phyloP scores from a whole-genome alignment of 2,329 filamentous ascomycete species.

The Trichoderma polysporum region DNA sequence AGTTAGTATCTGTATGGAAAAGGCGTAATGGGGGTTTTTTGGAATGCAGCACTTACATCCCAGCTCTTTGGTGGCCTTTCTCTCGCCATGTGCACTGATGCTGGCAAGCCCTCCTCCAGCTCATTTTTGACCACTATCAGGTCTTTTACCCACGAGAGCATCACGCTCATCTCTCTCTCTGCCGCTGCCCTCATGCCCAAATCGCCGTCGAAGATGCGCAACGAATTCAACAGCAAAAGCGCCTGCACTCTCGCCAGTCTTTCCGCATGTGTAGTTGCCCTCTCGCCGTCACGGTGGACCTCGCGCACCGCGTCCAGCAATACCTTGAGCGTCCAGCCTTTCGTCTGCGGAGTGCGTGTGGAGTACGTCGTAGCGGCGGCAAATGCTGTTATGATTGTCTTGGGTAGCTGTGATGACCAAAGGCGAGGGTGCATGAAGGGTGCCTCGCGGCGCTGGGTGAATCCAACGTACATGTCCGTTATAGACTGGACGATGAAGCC shows the following conservation, averaged over 20 bases:
- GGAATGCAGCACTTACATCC: slow-evolving; percentile 36
- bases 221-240: slow-evolving; percentile 41
- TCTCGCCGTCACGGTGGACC: slow-evolving; percentile 38
- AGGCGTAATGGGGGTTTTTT: background rate
- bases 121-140: slow-evolving; percentile 36
- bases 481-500: slow-evolving; percentile 37
- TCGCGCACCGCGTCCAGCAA: slow-evolving; percentile 40
- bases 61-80: slow-evolving; percentile 41
- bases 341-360: slow-evolving; percentile 39
- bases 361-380: slow-evolving; percentile 41
- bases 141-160: slow-evolving; percentile 40
- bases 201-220: slow-evolving; percentile 47
- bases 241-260: slow-evolving; percentile 47
- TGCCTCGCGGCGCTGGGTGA: slow-evolving; percentile 38
- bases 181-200: slow-evolving; percentile 41
- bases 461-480: slow-evolving; percentile 36
- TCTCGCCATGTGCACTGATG: slow-evolving; percentile 26
- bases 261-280: slow-evolving; percentile 34
- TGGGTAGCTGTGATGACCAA: slow-evolving; percentile 42
- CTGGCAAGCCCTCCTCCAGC: slow-evolving; percentile 32
- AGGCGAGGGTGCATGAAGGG: slow-evolving; percentile 46
- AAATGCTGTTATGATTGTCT: slow-evolving; percentile 42
- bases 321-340: slow-evolving; percentile 41
- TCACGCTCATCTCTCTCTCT: slow-evolving; percentile 39
- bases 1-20: background rate